Base-by-base conservation (phyloP, 2,329 filamentous ascomycete species). In the Ophiostoma perfectum region DNA sequence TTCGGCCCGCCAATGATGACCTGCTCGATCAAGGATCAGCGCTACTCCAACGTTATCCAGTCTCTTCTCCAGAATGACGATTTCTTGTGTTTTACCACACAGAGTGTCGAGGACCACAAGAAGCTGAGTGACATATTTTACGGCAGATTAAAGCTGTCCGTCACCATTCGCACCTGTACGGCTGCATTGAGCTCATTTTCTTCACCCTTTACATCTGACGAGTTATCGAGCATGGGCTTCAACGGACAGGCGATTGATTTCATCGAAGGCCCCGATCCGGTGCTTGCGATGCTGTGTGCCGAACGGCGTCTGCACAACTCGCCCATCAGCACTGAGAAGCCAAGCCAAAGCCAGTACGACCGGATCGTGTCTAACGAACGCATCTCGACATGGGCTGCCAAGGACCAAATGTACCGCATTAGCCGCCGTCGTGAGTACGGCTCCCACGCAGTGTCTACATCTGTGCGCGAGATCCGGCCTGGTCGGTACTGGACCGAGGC, bases 251-350 rank as follows among this genome's bases (percentile, higher is more conserved):
- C 92, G 0, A 82, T 91, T 39, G 90, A 98, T 74, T 91, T 85
- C 69, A 76, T 99, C 5, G 84, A 88, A 45, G 95, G 94, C 0
- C 96, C 96, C 0, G 87, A 89, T 1, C 85, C 91, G 1, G 91
- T 99, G 1, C 80, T 98, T 45, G 90, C 92, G 6, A 95, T 96
- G 90, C 84, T 99, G 36, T 97, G 93, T 77, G 84, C 87, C 12
- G 89, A 91, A 72, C 86, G 84, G 69, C 84, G 81, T 67, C 78
- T 97, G 6, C 87, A 96, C 73, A 80, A 81, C 39, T 88, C 89
- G 5, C 92, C 87, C 0, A 84, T 94, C 62, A 82, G 85, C 16
- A 79, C 88, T 14, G 77, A 76, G 5, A 86, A 91, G 9, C 86
- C 93, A 45, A 85, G 78, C 2, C 85, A 91, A 44, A 81, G 84